Percentiles rank a stretch among this genome's conserved stretches.
phyloP scores from a whole-genome alignment of 257 asterid species.

The Haberlea rhodopensis region DNA sequence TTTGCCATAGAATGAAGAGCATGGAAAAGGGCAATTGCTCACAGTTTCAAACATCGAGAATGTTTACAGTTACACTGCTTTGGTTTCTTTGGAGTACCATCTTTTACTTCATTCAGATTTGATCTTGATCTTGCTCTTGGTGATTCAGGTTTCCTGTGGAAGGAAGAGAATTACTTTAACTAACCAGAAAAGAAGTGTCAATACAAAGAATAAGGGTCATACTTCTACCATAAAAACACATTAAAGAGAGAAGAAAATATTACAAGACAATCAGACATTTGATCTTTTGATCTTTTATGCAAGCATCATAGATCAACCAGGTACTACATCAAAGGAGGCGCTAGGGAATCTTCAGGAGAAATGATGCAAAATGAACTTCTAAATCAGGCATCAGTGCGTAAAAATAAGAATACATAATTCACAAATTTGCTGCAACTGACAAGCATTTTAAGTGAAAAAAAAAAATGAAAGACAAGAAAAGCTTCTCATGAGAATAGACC shows the following conservation, averaged over 20 bases:
- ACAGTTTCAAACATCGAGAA: slow-evolving; percentile 92
- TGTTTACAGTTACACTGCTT: slow-evolving; percentile 97
- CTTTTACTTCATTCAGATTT: slow-evolving; percentile 59
- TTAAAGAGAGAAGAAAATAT: not conserved
- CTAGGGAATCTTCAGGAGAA: slow-evolving; percentile 20
- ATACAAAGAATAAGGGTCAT: not conserved
- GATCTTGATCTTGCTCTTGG: slow-evolving; percentile 73
- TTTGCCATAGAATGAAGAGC: slow-evolving; percentile 20
- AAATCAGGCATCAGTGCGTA: not conserved
- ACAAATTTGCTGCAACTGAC: slow-evolving; percentile 9
- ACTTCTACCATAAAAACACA: slow-evolving; percentile 3
- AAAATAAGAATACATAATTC: not conserved
- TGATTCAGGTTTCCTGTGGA: slow-evolving; percentile 83
- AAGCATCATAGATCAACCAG: slow-evolving; percentile 18
- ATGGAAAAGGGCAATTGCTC: slow-evolving; percentile 41
- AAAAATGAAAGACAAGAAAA: slow-evolving; percentile 12
- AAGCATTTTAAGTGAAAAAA: slow-evolving; percentile 11
- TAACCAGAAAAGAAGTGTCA: slow-evolving; percentile 11
- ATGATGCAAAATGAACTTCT: not conserved
- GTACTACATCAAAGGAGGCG: slow-evolving; percentile 1
- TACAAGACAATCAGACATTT: slow-evolving; percentile 11
- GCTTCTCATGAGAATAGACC: slow-evolving; percentile 4
- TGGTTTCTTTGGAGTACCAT: slow-evolving; percentile 91
- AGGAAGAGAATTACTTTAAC: slow-evolving; percentile 26
- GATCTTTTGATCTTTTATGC: not conserved